Evolutionary conservation across 768 basidiomycete genomes (phyloP), one percentile per base, ranked within the genome.

Genomic region (Suillus spraguei): DNA sequence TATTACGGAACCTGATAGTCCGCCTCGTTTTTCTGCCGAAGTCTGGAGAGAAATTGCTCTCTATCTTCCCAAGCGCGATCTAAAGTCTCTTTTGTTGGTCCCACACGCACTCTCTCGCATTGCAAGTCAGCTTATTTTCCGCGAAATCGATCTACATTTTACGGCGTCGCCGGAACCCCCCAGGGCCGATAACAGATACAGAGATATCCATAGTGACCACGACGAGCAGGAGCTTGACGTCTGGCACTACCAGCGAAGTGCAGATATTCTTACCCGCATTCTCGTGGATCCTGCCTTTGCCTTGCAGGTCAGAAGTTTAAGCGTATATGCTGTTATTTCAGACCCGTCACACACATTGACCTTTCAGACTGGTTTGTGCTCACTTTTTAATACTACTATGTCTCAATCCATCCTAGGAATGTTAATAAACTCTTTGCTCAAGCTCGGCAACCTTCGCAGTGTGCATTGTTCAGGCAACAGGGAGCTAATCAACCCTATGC

Each of bases 11-110:
- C 81, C 82, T 11, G 71, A 76, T 35, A 79, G 78, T 28, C 47
- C 47, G 6, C 84, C 83, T 42, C 81, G 81, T 22, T 84, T 91
- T 67, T 89, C 47, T 5, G 78, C 79, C 9, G 90, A 91, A 74
- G 84, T 91, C 60, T 91, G 90, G 90, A 79, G 86, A 41, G 85
- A 90, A 70, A 86, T 91, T 47, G 87, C 85, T 0, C 75, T 81
- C 8, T 86, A 80, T 68, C 80, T 91, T 7, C 85, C 88, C 0
- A 81, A 83, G n/a, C 82, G 82, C 9, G 90, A 91, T 71, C 83
- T 91, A 60, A 87, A 85, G 68, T 81, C 86, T 1, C 76, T 90
- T 0, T 77, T 91, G 1, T 82, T 84, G 59, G 82, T 91, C 4
- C 88, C 89, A 0, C 87, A 90, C 65, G 81, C 80, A 20, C 78